These are phyloP conservation scores for Mycena galericulata DNA, from an alignment of 768 basidiomycete species.

Conservation along the genomic window DNA sequence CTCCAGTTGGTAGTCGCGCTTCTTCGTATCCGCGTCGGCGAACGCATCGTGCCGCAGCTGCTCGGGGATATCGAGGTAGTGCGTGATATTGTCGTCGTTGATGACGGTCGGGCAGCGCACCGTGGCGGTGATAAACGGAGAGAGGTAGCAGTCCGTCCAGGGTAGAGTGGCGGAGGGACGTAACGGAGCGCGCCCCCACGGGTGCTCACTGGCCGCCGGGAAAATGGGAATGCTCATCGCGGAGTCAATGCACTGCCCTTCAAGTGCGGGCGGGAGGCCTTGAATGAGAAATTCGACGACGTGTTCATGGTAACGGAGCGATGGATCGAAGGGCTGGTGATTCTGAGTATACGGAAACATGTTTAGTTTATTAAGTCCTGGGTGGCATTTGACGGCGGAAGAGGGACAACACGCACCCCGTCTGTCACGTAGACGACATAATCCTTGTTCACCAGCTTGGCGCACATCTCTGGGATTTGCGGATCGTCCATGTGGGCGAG, in stretches of 20 bases:
- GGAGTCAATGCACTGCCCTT: not conserved
- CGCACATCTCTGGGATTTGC: not conserved
- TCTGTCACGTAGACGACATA: constrained; percentile 6
- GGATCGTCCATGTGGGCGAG: constrained; percentile 1
- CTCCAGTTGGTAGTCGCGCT: not conserved
- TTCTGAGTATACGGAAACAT: not conserved
- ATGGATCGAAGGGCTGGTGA: not conserved
- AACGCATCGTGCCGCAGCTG: constrained; percentile 3
- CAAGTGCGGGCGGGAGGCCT: not conserved
- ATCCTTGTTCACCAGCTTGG: not conserved
- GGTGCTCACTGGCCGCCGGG: not conserved
- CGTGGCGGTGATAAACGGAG: not conserved
- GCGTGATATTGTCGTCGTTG: not conserved
- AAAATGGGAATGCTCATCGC: constrained; percentile 9
- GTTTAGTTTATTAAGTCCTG: not conserved
- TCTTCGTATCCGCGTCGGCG: not conserved
- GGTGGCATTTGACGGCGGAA: not conserved
- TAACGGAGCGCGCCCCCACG: not conserved
- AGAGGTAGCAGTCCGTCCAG: constrained; percentile 6
- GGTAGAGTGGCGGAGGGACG: not conserved
- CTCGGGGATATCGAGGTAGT: constrained; percentile 1
- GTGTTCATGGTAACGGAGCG: not conserved
- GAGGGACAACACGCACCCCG: not conserved
- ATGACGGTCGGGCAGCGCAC: not conserved
- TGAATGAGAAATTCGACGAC: constrained; percentile 13